A percentile compares a stretch with the other conserved stretches of the same genome.
These are phyloP conservation scores for Phytophthora capsici DNA, from an alignment of 352 stramenopile species.

Conservation along the genomic window DNA sequence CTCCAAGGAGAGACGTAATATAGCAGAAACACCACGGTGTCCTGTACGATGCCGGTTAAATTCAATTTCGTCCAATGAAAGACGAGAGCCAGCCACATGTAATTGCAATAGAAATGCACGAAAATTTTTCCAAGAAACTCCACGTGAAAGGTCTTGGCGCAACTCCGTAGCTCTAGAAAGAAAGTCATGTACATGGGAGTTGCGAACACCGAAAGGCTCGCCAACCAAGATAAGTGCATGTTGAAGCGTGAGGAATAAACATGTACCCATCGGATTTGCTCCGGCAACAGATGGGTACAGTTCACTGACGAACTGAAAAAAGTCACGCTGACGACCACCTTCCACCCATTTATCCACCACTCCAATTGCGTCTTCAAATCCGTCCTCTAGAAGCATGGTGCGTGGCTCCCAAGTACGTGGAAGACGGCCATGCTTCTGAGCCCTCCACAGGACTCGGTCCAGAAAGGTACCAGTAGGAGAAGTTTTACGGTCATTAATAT, in stretches of 20 bases:
- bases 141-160: slow-evolving; percentile 4
- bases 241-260: background rate
- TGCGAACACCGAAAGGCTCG: background rate
- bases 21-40: slow-evolving; percentile 7
- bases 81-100: background rate
- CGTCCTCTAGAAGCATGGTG: too few species aligned
- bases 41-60: slow-evolving; percentile 8
- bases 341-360: background rate
- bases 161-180: background rate
- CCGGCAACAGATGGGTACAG: background rate
- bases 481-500: too few species aligned
- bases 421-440: too few species aligned
- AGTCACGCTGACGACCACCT: background rate
- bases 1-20: background rate
- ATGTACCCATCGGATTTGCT: slow-evolving; percentile 3
- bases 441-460: too few species aligned
- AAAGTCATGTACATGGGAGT: background rate
- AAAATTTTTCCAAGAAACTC: background rate
- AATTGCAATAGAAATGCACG: slow-evolving; percentile 1
- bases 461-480: too few species aligned
- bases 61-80: slow-evolving; percentile 5
- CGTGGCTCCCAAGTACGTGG: too few species aligned
- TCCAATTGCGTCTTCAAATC: background rate
- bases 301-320: background rate
- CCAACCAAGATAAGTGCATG: background rate